phyloP scores from a whole-genome alignment of 2,329 filamentous ascomycete species.

The Talaromyces funiculosus region DNA sequence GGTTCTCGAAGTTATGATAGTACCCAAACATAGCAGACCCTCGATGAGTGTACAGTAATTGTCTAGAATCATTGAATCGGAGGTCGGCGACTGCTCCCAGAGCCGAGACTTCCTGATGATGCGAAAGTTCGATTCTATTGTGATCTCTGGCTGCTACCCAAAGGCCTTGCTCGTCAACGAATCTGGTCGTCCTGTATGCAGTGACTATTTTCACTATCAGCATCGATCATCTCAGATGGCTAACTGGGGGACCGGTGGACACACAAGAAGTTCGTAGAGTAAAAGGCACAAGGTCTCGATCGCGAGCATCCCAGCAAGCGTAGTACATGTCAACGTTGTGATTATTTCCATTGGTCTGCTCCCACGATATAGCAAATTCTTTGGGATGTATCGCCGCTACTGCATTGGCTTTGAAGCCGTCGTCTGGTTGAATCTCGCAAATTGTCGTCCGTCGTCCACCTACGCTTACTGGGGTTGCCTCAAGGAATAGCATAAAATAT shows the following conservation, averaged over 20 bases:
- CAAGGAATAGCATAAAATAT: conserved; percentile 24
- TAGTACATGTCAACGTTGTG: conserved; percentile 30
- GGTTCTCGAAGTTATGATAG: conserved; percentile 26
- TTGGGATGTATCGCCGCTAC: conserved; percentile 21
- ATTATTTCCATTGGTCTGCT: conserved; percentile 19
- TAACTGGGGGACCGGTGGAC: neutral
- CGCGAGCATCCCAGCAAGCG: neutral
- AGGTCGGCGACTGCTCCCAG: conserved; percentile 24
- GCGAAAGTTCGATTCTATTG: neutral
- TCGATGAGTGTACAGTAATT: conserved; percentile 33
- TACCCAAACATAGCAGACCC: conserved; percentile 30
- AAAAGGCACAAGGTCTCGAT: conserved; percentile 5
- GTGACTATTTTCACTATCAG: neutral
- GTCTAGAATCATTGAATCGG: conserved; percentile 33
- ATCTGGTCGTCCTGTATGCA: neutral
- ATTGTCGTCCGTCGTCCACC: neutral
- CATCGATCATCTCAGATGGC: neutral
- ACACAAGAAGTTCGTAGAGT: neutral
- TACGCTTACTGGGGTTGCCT: neutral
- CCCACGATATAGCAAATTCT: conserved; percentile 37
- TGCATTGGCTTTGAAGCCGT: conserved; percentile 26
- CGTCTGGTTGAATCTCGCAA: neutral
- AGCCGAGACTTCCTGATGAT: neutral
- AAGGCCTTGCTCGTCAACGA: conserved; percentile 3
- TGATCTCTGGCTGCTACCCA: neutral